These are phyloP conservation scores for Oxytropis ochrocephala DNA, from an alignment of 306 rosid species.

Conservation along the genomic window DNA sequence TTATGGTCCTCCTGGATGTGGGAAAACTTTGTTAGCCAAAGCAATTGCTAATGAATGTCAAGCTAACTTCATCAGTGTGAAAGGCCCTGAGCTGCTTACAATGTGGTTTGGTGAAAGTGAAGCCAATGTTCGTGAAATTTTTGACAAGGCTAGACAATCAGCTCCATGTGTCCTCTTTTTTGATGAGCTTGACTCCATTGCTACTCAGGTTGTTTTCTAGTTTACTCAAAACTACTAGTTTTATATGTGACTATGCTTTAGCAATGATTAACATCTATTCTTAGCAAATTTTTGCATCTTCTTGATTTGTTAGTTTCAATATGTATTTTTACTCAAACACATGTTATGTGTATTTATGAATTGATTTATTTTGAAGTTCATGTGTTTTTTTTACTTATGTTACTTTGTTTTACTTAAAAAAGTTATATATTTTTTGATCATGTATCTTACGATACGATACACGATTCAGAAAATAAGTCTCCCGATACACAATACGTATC, in stretches of 20 bases:
- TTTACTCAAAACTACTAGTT: background rate
- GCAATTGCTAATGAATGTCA: constrained; percentile 57
- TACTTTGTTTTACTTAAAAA: no score
- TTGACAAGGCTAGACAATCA: constrained; percentile 51
- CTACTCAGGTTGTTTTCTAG: constrained; percentile 41
- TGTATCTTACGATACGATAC: no score
- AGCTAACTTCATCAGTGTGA: constrained; percentile 54
- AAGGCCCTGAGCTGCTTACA: constrained; percentile 51
- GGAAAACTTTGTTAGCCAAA: constrained; percentile 54
- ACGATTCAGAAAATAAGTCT: no score
- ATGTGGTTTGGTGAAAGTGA: constrained; percentile 71
- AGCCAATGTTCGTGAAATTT: constrained; percentile 55
- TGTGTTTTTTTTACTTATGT: no score
- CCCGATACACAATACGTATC: no score
- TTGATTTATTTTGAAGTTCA: no score
- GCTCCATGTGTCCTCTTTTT: constrained; percentile 62
- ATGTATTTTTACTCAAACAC: no score
- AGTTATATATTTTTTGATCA: no score
- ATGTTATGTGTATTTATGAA: no score
- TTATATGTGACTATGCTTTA: background rate
- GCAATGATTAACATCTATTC: no score
- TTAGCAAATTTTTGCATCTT: background rate
- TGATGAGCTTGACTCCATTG: constrained; percentile 60
- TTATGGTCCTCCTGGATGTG: constrained; percentile 61
- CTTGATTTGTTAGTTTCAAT: background rate